Evolutionary conservation across 352 stramenopile species (phyloP).

Genomic region (Globisporangium okanoganense): DNA sequence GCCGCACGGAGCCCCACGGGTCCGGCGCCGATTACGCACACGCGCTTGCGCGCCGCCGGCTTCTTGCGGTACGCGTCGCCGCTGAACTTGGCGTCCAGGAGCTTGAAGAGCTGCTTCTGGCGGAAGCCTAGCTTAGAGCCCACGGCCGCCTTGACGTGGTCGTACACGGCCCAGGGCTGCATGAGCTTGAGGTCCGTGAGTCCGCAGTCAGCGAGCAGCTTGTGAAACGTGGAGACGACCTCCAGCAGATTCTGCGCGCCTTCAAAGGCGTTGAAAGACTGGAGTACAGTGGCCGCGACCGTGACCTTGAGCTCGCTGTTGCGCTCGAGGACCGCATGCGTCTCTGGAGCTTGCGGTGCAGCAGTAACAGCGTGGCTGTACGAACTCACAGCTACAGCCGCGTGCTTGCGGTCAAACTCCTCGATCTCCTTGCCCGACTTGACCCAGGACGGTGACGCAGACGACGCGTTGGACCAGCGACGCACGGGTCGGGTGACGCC

Average conservation of each 20-base stretch:
- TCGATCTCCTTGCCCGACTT: slow-evolving; percentile 34
- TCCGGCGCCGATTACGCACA: slow-evolving; percentile 73
- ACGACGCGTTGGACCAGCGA: slow-evolving; percentile 31
- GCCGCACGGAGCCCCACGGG: slow-evolving; percentile 71
- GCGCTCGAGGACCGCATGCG: slow-evolving; percentile 25
- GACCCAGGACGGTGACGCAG: slow-evolving; percentile 29
- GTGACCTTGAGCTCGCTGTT: slow-evolving; percentile 28
- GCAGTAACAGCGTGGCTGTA: neutral
- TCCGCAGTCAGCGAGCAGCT: slow-evolving; percentile 48
- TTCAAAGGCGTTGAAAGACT: slow-evolving; percentile 65
- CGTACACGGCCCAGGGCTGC: slow-evolving; percentile 59
- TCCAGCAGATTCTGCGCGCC: slow-evolving; percentile 59
- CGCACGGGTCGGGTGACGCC: slow-evolving; percentile 31
- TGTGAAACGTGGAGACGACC: slow-evolving; percentile 48
- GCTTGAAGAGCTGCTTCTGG: slow-evolving; percentile 75
- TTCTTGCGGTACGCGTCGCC: slow-evolving; percentile 52
- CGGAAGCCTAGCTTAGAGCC: slow-evolving; percentile 64
- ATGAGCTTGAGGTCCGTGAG: slow-evolving; percentile 45
- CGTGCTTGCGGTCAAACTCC: slow-evolving; percentile 26
- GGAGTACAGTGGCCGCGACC: slow-evolving; percentile 32
- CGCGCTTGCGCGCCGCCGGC: slow-evolving; percentile 58
- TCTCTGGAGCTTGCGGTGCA: neutral
- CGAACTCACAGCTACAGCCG: slow-evolving; percentile 2
- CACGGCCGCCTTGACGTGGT: slow-evolving; percentile 55
- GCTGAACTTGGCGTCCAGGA: slow-evolving; percentile 53